Percentiles rank a stretch among this genome's conserved stretches.
phyloP scores from a whole-genome alignment of 768 basidiomycete species.

The Goffeauzyma gilvescens region DNA sequence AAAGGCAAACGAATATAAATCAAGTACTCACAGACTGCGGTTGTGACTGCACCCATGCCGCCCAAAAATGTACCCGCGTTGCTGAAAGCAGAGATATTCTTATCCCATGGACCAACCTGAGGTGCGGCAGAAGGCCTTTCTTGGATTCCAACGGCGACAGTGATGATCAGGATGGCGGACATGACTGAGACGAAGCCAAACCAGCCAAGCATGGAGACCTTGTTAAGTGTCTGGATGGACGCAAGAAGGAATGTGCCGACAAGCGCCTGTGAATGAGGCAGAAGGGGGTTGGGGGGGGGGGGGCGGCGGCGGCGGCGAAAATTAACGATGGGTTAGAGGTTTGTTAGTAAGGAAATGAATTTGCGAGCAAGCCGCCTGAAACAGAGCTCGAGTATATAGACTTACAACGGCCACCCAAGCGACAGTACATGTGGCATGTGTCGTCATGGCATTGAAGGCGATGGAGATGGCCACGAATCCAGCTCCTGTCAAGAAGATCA shows the following conservation, averaged over 20 bases:
- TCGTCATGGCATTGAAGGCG: slow-evolving; percentile 30
- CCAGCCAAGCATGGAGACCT: slow-evolving; percentile 10
- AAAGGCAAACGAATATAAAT: not conserved
- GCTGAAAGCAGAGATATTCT: slow-evolving; percentile 13
- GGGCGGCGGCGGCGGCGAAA: no score
- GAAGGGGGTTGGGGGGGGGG: no score
- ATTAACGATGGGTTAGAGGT: no score
- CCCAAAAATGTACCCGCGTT: slow-evolving; percentile 7
- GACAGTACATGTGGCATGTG: slow-evolving; percentile 31
- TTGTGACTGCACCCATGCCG: slow-evolving; percentile 12
- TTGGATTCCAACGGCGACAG: slow-evolving; percentile 10
- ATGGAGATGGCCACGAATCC: slow-evolving; percentile 22
- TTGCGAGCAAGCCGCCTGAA: no score
- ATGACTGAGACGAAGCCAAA: slow-evolving; percentile 11
- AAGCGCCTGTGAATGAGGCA: not conserved
- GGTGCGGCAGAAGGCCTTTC: slow-evolving; percentile 10
- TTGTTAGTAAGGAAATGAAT: no score
- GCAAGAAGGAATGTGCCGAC: slow-evolving; percentile 7
- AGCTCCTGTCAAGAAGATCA: slow-evolving; percentile 17
- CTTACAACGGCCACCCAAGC: slow-evolving; percentile 30
- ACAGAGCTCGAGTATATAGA: no score
- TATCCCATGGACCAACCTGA: slow-evolving; percentile 12
- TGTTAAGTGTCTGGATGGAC: slow-evolving; percentile 12
- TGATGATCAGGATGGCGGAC: slow-evolving; percentile 9
- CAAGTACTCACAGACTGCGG: slow-evolving; percentile 7